phyloP scores from a whole-genome alignment of 305 asterid species.

The Ajuga reptans region DNA sequence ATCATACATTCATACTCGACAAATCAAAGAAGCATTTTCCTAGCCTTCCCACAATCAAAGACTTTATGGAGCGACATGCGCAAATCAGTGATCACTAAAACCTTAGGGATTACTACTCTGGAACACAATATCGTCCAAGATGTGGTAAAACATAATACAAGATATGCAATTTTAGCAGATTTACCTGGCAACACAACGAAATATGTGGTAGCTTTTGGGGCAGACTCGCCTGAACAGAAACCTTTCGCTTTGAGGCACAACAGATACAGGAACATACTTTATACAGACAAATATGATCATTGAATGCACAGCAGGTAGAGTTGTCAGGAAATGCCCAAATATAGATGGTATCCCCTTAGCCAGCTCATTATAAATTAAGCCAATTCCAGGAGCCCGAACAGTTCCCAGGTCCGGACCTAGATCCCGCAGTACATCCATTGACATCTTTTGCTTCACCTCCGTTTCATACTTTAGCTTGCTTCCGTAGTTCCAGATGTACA shows the following conservation, averaged over 20 bases:
- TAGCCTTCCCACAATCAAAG: not conserved
- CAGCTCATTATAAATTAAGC: slow-evolving; percentile 87
- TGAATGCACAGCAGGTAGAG: slow-evolving; percentile 97
- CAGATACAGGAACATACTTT: slow-evolving; percentile 88
- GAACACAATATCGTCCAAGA: not conserved
- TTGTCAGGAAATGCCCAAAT: slow-evolving; percentile 90
- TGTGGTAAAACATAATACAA: slow-evolving; percentile 13
- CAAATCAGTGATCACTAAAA: not conserved
- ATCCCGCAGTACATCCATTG: slow-evolving; percentile 79
- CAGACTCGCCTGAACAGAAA: slow-evolving; percentile 95
- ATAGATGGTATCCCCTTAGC: slow-evolving; percentile 95
- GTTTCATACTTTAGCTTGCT: slow-evolving; percentile 97
- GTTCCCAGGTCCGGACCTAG: slow-evolving; percentile 93
- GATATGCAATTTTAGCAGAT: not conserved
- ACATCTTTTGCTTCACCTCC: slow-evolving; percentile 79
- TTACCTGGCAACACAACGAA: slow-evolving; percentile 98
- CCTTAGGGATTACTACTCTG: not conserved
- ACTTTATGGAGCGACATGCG: not conserved
- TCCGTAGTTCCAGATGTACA: slow-evolving; percentile 98
- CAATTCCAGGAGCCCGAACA: slow-evolving; percentile 96
- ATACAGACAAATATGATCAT: slow-evolving; percentile 96
- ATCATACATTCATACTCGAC: slow-evolving; percentile 6
- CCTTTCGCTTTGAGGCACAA: slow-evolving; percentile 88
- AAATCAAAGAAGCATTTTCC: not conserved
- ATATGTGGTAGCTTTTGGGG: slow-evolving; percentile 84